Percentiles rank a stretch among this genome's conserved stretches.
phyloP scores from a whole-genome alignment of 306 rosid species.

The Trichosanthes truncata region DNA sequence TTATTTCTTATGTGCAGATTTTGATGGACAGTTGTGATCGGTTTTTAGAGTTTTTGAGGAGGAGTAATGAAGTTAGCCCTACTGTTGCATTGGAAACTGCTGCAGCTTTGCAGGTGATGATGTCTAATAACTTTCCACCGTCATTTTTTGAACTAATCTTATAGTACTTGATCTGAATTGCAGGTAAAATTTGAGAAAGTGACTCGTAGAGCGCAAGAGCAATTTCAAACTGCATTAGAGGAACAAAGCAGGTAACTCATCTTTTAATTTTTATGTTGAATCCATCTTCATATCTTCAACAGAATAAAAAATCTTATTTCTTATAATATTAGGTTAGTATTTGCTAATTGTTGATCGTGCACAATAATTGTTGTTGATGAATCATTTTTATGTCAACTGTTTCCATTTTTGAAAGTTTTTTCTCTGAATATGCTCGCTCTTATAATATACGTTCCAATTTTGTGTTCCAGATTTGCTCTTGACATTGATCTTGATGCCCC shows the following conservation, averaged over 20 bases:
- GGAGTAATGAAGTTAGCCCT: conserved; percentile 94
- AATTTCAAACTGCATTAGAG: conserved; percentile 86
- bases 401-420: not conserved
- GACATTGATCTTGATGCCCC: conserved; percentile 98
- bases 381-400: not conserved
- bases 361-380: not conserved
- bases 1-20: conserved; percentile 29
- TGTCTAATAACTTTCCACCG: conserved; percentile 4
- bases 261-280: not conserved
- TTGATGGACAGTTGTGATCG: conserved; percentile 77
- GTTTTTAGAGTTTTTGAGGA: conserved; percentile 67
- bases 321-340: not conserved
- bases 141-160: conserved; percentile 9
- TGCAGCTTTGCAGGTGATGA: conserved; percentile 82
- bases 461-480: conserved; percentile 75
- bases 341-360: not conserved
- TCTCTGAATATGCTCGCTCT: not conserved
- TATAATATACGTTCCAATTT: conserved; percentile 7
- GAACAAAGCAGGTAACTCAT: conserved; percentile 71
- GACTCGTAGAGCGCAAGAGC: conserved; percentile 95
- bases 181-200: conserved; percentile 88
- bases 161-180: conserved; percentile 14
- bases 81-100: conserved; percentile 89
- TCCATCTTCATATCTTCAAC: not conserved
- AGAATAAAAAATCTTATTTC: not conserved